Evolutionary conservation across 179 eudicot genomes (phyloP), one percentile per base, ranked within the genome.

Genomic region (Sideroxylon spinosum): DNA sequence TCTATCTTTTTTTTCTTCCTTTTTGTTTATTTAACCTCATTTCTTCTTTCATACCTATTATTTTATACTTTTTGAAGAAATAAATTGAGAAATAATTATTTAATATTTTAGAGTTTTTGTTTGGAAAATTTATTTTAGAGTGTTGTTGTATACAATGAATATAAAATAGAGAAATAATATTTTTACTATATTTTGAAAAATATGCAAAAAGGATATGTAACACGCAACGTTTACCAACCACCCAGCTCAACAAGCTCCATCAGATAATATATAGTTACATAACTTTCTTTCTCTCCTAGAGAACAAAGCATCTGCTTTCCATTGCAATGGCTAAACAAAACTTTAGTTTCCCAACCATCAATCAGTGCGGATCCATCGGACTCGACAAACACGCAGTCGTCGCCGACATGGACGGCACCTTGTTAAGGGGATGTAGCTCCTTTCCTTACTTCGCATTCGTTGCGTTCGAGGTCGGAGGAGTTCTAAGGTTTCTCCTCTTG

Each of bases 361-460:
- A 81, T 20, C 74, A 70, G 17, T 84, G 87, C 16, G 28, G 52
- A 0, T 78, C 87, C 62, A 55, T 46, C 7, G 79, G 82, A 19
- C 85, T 83, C 16, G 83, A 80, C 56, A 78, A 82, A 11, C 80
- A 82, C 7, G 78, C 85, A 0, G 85, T 82, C 0, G 85, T 85
- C 2, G 55, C 85, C 0, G 88, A 86, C 75, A 20, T 86, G 75
- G 88, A 86, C 28, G 88, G 86, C 23, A 78, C 86, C 13, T 68
- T 86, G 63, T 85, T 86, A 48, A 16, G 80, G 0, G 82, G 76
- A 9, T 48, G 72, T 0, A 81, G 76, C 52, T 76, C 85, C 0
- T 86, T 86, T 60, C 82, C 89, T 14, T 84, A 84, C 60, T 86
- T 84, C 60, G 86, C 86, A 0, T 75, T 86, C 0, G 72, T 84